phyloP scores from a whole-genome alignment of 192 early-diverging fungal genomes.

The Chytriomyces hyalinus region DNA sequence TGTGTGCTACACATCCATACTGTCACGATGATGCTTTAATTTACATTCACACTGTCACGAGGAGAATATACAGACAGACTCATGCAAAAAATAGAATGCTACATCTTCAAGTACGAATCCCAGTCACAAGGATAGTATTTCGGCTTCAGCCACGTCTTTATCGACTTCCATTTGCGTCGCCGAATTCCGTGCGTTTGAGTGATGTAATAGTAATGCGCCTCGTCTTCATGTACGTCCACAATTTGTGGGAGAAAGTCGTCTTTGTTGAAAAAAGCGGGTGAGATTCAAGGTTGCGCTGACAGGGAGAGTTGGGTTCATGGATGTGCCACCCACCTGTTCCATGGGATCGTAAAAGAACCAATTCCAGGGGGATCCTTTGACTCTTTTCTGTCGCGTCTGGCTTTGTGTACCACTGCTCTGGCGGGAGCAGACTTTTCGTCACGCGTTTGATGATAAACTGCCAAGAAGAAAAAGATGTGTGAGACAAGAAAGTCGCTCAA shows the following conservation, averaged over 20 bases:
- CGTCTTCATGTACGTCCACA: conserved; percentile 5
- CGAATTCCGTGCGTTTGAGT: conserved; percentile 4
- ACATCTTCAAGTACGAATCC: conserved; percentile 4
- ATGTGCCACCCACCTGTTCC: conserved; percentile 8
- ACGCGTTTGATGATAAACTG: conserved; percentile 6
- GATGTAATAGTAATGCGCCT: conserved; percentile 13
- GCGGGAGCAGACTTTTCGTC: not conserved
- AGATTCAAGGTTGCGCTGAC: not conserved
- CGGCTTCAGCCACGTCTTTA: conserved; percentile 22
- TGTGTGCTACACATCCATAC: no score
- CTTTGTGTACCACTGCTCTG: conserved; percentile 15
- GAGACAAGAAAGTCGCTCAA: no score
- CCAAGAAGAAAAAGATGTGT: not conserved
- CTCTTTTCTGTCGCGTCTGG: not conserved
- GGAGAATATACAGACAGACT: no score
- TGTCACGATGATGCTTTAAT: no score
- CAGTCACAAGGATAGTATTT: conserved; percentile 18
- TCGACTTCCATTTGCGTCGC: conserved; percentile 5
- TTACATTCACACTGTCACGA: no score
- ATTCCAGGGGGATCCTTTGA: not conserved
- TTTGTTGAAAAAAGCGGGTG: not conserved
- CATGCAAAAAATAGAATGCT: not conserved
- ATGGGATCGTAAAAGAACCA: conserved; percentile 7
- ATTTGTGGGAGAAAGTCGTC: conserved; percentile 10
- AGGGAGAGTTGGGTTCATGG: not conserved